Percentiles rank a stretch among this genome's conserved stretches.
These are phyloP conservation scores for Candida chauliodis DNA, from an alignment of 805 yeast genomes.

Conservation along the genomic window DNA sequence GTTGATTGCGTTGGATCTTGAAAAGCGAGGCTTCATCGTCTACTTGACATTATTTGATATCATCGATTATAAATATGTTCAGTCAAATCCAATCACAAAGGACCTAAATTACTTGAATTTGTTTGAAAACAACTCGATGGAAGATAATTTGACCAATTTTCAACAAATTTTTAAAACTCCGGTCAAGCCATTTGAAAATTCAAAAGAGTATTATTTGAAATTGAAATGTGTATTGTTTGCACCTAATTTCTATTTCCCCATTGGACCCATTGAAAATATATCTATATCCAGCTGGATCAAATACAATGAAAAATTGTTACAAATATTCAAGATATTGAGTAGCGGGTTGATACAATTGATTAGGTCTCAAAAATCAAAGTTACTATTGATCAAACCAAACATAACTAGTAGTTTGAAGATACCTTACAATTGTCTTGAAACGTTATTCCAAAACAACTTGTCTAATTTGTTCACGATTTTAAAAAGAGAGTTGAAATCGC, in stretches of 20 bases:
- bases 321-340: constrained; percentile 50
- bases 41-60: constrained; percentile 71
- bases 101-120: constrained; percentile 68
- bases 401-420: constrained; percentile 51
- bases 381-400: constrained; percentile 52
- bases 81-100: constrained; percentile 54
- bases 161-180: constrained; percentile 48
- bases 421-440: constrained; percentile 65
- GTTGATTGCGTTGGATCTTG: constrained; percentile 68
- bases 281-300: constrained; percentile 50
- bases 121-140: constrained; percentile 43
- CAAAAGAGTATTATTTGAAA: constrained; percentile 50
- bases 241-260: constrained; percentile 66
- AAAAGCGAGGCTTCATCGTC: constrained; percentile 76
- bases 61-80: constrained; percentile 49
- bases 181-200: constrained; percentile 57
- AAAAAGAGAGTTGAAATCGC: constrained; percentile 33
- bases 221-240: constrained; percentile 66
- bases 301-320: constrained; percentile 42
- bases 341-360: constrained; percentile 55
- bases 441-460: constrained; percentile 47
- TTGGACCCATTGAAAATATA: constrained; percentile 64
- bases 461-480: constrained; percentile 31
- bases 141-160: constrained; percentile 47
- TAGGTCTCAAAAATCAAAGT: constrained; percentile 47